These are phyloP conservation scores for Curvularia hawaiiensis DNA, from an alignment of 2,329 filamentous ascomycete species.

Conservation along the genomic window DNA sequence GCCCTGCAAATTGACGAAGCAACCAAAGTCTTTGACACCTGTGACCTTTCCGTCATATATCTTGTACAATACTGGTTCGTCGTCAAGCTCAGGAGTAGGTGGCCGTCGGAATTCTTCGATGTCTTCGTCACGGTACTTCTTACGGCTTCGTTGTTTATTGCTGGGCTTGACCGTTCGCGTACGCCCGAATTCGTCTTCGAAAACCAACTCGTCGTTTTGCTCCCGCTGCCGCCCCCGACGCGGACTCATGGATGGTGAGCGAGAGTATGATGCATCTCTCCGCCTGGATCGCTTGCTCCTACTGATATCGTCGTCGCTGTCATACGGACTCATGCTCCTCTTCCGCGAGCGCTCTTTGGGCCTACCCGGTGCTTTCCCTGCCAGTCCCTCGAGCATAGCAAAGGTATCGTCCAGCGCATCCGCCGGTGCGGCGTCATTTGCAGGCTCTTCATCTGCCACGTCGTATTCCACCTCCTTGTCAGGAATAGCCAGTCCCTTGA, in stretches of 20 bases:
- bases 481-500: slow-evolving; percentile 85
- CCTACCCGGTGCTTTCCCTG: slow-evolving; percentile 51
- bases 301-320: slow-evolving; percentile 51
- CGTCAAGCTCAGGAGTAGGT: slow-evolving; percentile 77
- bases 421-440: slow-evolving; percentile 49
- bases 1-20: slow-evolving; percentile 89
- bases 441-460: slow-evolving; percentile 54
- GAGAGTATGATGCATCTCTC: slow-evolving; percentile 57
- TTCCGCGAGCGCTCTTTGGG: slow-evolving; percentile 59
- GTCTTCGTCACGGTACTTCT: slow-evolving; percentile 44
- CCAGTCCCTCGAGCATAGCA: slow-evolving; percentile 85
- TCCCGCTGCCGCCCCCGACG: slow-evolving; percentile 48
- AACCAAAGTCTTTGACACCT: slow-evolving; percentile 93
- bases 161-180: slow-evolving; percentile 48
- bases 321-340: slow-evolving; percentile 64
- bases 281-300: slow-evolving; percentile 51
- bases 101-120: slow-evolving; percentile 68
- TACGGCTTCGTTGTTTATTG: slow-evolving; percentile 50
- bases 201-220: slow-evolving; percentile 58
- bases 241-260: slow-evolving; percentile 58
- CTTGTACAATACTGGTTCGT: slow-evolving; percentile 80
- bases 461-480: slow-evolving; percentile 68
- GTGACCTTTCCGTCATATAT: slow-evolving; percentile 90
- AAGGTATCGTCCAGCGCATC: slow-evolving; percentile 92
- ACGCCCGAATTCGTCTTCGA: slow-evolving; percentile 65